These are phyloP conservation scores for Sporothrix globosa DNA, from an alignment of 2,329 filamentous ascomycete species.

Conservation along the genomic window DNA sequence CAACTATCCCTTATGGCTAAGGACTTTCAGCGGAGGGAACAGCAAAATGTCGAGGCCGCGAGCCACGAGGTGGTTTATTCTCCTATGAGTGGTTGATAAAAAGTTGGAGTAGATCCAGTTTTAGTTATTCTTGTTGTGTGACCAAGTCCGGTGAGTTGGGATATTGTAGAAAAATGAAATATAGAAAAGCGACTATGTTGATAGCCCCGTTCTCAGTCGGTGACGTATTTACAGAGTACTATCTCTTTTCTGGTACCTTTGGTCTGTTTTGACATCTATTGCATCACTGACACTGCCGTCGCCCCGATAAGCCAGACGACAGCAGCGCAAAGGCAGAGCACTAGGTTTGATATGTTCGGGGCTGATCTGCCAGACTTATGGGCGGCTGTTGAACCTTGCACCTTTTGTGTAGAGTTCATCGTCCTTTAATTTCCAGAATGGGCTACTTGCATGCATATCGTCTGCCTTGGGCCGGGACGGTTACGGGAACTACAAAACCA, in stretches of 20 bases:
- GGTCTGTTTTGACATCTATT: neutral
- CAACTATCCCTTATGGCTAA: conserved; percentile 1
- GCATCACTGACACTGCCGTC: conserved; percentile 13
- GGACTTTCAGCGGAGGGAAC: neutral
- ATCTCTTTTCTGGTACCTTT: no score
- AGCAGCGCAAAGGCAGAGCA: neutral
- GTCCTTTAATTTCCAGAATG: neutral
- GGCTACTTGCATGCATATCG: conserved; percentile 5
- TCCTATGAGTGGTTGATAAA: conserved; percentile 15
- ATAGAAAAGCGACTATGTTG: no score
- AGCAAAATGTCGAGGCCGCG: no score
- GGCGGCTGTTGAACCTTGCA: conserved; percentile 9
- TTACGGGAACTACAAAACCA: neutral
- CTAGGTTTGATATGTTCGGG: conserved; percentile 8
- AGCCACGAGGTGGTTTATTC: conserved; percentile 18
- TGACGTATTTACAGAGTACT: neutral
- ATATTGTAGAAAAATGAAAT: neutral
- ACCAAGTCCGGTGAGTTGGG: neutral
- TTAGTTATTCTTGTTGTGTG: neutral
- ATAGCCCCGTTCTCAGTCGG: neutral
- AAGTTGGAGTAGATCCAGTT: neutral
- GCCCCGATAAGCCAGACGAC: conserved; percentile 6
- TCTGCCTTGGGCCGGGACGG: conserved; percentile 12
- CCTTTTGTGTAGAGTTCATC: neutral
- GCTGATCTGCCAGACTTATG: no score